Evolutionary conservation across 805 yeast species (phyloP).

Genomic region (Geotrichum ghanense): DNA sequence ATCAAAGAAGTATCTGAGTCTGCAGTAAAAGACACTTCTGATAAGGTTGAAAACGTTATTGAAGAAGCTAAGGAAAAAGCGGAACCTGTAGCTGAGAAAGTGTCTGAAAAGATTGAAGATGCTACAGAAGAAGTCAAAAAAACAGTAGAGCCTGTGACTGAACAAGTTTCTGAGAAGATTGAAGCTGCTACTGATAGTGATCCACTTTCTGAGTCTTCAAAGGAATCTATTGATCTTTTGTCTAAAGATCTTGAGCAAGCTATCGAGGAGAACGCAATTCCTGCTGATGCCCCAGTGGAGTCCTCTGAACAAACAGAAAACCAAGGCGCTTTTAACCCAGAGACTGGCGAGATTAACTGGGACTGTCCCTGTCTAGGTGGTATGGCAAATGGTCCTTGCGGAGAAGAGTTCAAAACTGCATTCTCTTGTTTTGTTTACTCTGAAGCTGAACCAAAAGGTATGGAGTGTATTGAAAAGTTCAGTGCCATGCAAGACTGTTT

Average conservation of each 20-base stretch:
- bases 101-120: not conserved
- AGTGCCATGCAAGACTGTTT: conserved; percentile 89
- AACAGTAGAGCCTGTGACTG: not conserved
- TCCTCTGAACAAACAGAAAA: conserved; percentile 11
- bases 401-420: conserved; percentile 88
- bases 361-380: conserved; percentile 99
- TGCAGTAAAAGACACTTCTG: not conserved
- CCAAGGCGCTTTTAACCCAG: conserved; percentile 81
- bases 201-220: not conserved
- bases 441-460: conserved; percentile 90
- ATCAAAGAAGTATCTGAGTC: conserved; percentile 26
- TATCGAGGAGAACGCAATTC: not conserved
- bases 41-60: not conserved
- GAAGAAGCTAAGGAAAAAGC: not conserved
- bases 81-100: not conserved
- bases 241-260: conserved; percentile 1
- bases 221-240: not conserved
- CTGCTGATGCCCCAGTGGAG: conserved; percentile 1
- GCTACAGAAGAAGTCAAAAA: not conserved
- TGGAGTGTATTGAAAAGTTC: conserved; percentile 87
- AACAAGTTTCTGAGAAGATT: no score
- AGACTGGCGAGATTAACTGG: conserved; percentile 98
- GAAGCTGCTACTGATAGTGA: no score
- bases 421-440: conserved; percentile 93
- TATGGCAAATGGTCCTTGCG: conserved; percentile 98